Percentiles rank a stretch among this genome's conserved stretches.
Conservation (phyloP, 2,329 filamentous ascomycete genomes). For the Fusarium mexicanum region DNA sequence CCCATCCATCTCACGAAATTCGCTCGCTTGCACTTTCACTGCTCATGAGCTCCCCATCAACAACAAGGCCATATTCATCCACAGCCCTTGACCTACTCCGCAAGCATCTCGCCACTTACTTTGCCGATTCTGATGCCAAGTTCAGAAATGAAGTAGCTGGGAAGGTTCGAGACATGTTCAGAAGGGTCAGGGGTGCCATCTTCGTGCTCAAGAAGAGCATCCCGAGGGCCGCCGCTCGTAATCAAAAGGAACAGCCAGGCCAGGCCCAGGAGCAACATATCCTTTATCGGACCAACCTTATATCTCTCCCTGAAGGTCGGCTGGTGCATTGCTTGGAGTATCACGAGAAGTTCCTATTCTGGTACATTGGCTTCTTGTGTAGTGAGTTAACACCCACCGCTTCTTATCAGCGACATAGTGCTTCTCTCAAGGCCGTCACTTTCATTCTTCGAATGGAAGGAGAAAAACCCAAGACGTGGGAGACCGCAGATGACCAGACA, state of each 20-base stretch:
- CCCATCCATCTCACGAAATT: constrained; percentile 69
- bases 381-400: constrained; percentile 80
- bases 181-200: constrained; percentile 76
- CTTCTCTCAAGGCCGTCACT: constrained; percentile 75
- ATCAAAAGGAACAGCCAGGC: constrained; percentile 45
- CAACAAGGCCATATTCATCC: constrained; percentile 75
- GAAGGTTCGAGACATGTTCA: constrained; percentile 78
- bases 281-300: constrained; percentile 52
- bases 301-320: constrained; percentile 51
- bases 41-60: constrained; percentile 78
- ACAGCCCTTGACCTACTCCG: constrained; percentile 70
- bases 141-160: constrained; percentile 83
- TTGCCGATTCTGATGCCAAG: constrained; percentile 87
- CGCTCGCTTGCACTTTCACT: constrained; percentile 85
- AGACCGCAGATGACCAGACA: constrained; percentile 51
- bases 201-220: constrained; percentile 62
- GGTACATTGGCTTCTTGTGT: constrained; percentile 78
- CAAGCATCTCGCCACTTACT: constrained; percentile 73
- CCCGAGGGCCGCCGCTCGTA: constrained; percentile 48
- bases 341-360: constrained; percentile 73
- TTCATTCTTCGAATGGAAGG: constrained; percentile 75
- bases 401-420: constrained; percentile 90
- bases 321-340: constrained; percentile 54
- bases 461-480: constrained; percentile 59
- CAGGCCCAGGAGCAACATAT: constrained; percentile 41